Evolutionary conservation across 2,329 filamentous ascomycete species (phyloP), one percentile per base, ranked within the genome.

Genomic region (Stagonosporopsis chrysanthemi): DNA sequence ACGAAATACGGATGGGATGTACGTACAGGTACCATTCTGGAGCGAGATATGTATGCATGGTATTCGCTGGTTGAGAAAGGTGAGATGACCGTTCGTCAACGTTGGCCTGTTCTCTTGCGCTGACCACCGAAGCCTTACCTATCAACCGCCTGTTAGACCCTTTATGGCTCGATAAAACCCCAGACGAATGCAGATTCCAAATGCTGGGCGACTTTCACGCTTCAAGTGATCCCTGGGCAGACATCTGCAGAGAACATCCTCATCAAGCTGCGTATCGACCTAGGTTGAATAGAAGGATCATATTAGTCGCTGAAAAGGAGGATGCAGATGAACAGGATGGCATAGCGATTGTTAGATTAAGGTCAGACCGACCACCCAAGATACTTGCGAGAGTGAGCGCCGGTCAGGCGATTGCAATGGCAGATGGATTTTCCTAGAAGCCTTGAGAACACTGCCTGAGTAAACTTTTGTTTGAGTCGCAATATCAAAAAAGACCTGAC

Each of bases 111-210:
- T 19, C 19, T 2, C 15, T 15, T 23, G 28, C 2, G 42, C 42
- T 44, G 26, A 44, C 42, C 17, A 7, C 6, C 28, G 8, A 22
- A 44, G 42, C 42, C n/a, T 2, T 44, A 15, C 42, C 42, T 15
- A 44, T 44, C 26, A 44, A 44, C 28, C 26, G 28, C 42, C 33
- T 44, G 42, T 28, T 44, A 7, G 42, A 44, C 28, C 26, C 42
- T 9, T 19, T 22, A 12, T 44, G 26, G 26, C 26, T 44, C n/a
- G 42, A 44, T 5, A 44, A 44, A 33, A 44, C 28, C 8, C 42
- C 42, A 6, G 28, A 44, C 9, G 28, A 44, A 23, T 44, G 42
- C 42, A 29, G 42, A 15, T 44, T 44, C 17, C 42, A 44, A 15
- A 44, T 44, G 42, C 42, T 44, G 12, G 42, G 42, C 8, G 33